phyloP scores from a whole-genome alignment of 2,329 filamentous ascomycete genomes.

The Penicillium nordicum region DNA sequence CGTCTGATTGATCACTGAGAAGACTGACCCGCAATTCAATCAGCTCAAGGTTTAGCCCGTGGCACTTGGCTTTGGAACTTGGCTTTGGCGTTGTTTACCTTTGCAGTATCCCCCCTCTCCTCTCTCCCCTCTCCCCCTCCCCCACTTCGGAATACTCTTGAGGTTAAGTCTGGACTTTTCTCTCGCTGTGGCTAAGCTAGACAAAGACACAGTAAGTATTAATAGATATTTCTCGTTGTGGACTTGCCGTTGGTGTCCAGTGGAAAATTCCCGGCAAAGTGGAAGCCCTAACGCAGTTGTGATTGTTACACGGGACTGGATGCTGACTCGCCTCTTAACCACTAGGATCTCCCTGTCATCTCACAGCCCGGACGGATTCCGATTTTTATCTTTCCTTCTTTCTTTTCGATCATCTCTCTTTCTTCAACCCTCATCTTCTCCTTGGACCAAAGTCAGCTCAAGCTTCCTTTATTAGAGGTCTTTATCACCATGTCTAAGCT shows the following conservation, averaged over 20 bases:
- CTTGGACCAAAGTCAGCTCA: slow-evolving; percentile 1
- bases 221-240: slow-evolving; percentile 5
- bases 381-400: slow-evolving; percentile 3
- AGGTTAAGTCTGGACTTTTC: neutral
- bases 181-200: neutral
- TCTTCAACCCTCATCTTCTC: neutral
- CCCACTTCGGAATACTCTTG: slow-evolving; percentile 11
- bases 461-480: neutral
- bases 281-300: slow-evolving; percentile 25
- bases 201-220: slow-evolving; percentile 16
- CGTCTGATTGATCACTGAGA: slow-evolving; percentile 19
- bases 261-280: slow-evolving; percentile 9
- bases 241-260: slow-evolving; percentile 11
- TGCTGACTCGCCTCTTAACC: slow-evolving; percentile 26
- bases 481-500: slow-evolving; percentile 73
- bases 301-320: slow-evolving; percentile 26
- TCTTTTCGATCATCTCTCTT: neutral
- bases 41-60: slow-evolving; percentile 17
- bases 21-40: slow-evolving; percentile 14
- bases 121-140: neutral
- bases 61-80: slow-evolving; percentile 15
- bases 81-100: slow-evolving; percentile 8
- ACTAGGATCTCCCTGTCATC: slow-evolving; percentile 22
- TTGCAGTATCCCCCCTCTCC: neutral
- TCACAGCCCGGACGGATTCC: slow-evolving; percentile 5